phyloP scores from a whole-genome alignment of 2,329 filamentous ascomycete genomes.

The Trichoderma sp. region DNA sequence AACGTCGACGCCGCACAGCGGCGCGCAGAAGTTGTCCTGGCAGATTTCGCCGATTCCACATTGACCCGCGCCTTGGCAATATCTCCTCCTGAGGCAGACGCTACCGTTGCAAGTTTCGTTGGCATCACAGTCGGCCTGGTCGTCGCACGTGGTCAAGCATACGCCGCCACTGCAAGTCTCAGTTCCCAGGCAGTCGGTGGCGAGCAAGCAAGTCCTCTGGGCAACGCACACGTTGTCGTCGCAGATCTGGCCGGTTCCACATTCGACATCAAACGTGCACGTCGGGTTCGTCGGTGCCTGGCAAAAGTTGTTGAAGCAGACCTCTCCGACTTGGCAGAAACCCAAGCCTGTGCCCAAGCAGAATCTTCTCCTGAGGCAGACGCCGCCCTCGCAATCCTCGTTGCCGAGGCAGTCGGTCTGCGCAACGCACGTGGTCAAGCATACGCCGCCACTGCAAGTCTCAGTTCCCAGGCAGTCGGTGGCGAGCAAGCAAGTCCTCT shows the following conservation, averaged over 20 bases:
- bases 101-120: not conserved
- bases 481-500: not conserved
- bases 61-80: not conserved
- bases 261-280: not conserved
- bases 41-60: not conserved
- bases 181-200: not conserved
- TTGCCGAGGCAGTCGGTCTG: not conserved
- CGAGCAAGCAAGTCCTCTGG: not conserved
- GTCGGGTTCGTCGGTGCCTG: not conserved
- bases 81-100: conserved; percentile 5
- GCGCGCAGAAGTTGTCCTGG: not conserved
- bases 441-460: not conserved
- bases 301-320: not conserved
- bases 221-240: not conserved
- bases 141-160: not conserved
- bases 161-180: not conserved
- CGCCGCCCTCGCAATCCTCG: not conserved
- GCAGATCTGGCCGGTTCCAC: not conserved
- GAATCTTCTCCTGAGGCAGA: not conserved
- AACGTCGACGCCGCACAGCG: not conserved
- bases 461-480: not conserved
- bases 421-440: not conserved
- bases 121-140: not conserved
- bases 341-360: not conserved
- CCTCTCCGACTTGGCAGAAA: not conserved